Base-by-base conservation (phyloP, 805 yeast species). In the Allodekkera sacchari region DNA sequence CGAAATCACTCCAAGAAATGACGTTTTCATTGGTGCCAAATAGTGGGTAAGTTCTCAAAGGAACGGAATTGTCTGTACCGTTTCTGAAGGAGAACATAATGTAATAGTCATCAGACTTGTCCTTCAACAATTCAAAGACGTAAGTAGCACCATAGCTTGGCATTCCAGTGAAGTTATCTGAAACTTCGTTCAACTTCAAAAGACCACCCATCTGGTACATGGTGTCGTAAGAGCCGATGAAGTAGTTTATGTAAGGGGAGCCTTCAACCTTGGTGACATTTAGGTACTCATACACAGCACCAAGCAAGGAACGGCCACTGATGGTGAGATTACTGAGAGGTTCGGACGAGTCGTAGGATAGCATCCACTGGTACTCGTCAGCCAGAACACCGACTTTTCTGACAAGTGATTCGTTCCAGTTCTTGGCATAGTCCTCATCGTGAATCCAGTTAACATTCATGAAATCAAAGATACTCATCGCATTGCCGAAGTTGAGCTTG, bases 21-120 rank as follows among this genome's bases (percentile, higher is more conserved):
- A 57, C 25, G 9, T 47, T 47, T 8, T 45, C 43, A 22, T 47
- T 42, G 18, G 39, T 17, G 36, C 61, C 64, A 38, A 67, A 63
- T n/a, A 63, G 34, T 16, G 69, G 61, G 40, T 53, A 62, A 4
- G 57, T 37, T 6, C 38, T 44, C 13, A 66, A 45, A n/a, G 43
- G 46, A 30, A 43, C 59, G 14, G 48, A 36, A 25, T 54, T 55
- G 32, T 52, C 48, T 10, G 72, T 64, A 30, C 73, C 73, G 38
- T 68, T 68, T 35, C 57, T 59, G 56, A 63, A 58, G 7, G 67
- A 61, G 45, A 66, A 66, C 42, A 63, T 61, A 14, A 68, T 69
- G 35, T 39, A 61, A 42, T 45, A 44, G 37, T 51, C 47, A 21
- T 42, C 42, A 17, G 47, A 37, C 17, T 36, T 32, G 35, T 57